Evolutionary conservation across 2,329 filamentous ascomycete genomes (phyloP).

Genomic region (Arthrobotrys entomopaga): DNA sequence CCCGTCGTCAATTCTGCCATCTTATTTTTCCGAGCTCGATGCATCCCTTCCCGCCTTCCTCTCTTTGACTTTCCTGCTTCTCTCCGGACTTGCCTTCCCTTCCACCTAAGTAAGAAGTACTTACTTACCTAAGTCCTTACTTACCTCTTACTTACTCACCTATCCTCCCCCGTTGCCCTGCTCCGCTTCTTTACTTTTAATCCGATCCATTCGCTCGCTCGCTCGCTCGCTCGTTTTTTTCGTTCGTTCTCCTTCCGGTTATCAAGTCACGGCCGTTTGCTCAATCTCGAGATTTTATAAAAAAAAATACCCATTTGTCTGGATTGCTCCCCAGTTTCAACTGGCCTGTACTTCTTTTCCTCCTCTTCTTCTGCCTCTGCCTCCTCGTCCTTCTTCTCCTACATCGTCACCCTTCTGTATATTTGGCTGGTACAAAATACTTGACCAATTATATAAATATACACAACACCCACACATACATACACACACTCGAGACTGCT

Average conservation of each 20-base stretch:
- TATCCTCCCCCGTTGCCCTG: not conserved
- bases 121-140: no score
- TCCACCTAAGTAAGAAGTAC: no score
- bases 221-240: not conserved
- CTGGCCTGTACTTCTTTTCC: not conserved
- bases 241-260: not conserved
- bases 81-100: not conserved
- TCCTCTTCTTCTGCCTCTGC: not conserved
- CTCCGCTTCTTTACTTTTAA: no score
- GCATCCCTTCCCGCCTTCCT: slow-evolving; percentile 1
- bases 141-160: not conserved
- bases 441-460: no score
- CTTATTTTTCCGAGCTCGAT: slow-evolving; percentile 6
- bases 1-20: slow-evolving; percentile 9
- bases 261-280: not conserved
- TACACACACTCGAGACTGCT: no score
- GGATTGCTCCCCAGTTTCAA: not conserved
- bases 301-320: not conserved
- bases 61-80: slow-evolving; percentile 5
- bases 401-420: not conserved
- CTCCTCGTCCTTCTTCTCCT: slow-evolving; percentile 2
- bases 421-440: no score
- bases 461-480: no score
- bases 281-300: not conserved
- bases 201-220: not conserved